phyloP scores from a whole-genome alignment of 2,329 filamentous ascomycete genomes.

The Exophiala mesophila region DNA sequence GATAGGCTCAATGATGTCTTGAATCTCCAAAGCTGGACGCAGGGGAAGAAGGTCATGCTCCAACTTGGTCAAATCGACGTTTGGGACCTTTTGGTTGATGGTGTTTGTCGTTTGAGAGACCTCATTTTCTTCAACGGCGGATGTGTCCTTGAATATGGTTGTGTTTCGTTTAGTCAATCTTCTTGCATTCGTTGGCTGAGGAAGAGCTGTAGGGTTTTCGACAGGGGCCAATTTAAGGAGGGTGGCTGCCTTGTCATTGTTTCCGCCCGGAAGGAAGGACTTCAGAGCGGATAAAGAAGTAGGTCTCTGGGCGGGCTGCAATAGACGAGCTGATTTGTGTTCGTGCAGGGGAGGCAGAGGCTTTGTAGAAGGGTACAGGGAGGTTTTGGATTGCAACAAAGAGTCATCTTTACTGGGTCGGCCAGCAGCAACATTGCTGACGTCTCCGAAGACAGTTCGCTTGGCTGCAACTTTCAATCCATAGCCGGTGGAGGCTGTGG shows the following conservation, averaged over 20 bases:
- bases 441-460: conserved; percentile 74
- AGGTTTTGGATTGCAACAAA: conserved; percentile 45
- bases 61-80: conserved; percentile 6
- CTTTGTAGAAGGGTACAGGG: conserved; percentile 32
- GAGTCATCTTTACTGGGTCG: conserved; percentile 53
- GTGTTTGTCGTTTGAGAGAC: conserved; percentile 10
- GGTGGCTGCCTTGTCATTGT: not conserved
- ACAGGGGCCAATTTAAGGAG: conserved; percentile 23
- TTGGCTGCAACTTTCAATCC: conserved; percentile 63
- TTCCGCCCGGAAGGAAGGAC: conserved; percentile 33
- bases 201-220: conserved; percentile 17
- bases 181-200: conserved; percentile 35
- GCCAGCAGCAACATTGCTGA: conserved; percentile 61
- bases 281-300: conserved; percentile 39
- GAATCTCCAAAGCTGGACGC: conserved; percentile 12
- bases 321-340: conserved; percentile 44
- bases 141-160: conserved; percentile 51
- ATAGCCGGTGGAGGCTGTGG: conserved; percentile 47
- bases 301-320: conserved; percentile 60
- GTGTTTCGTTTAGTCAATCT: conserved; percentile 51
- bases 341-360: conserved; percentile 30
- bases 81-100: not conserved
- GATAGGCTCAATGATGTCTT: conserved; percentile 24
- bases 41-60: conserved; percentile 23
- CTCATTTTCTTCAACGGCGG: conserved; percentile 29